phyloP scores from a whole-genome alignment of 2,329 filamentous ascomycete species.

The Colletotrichum theobromicola region DNA sequence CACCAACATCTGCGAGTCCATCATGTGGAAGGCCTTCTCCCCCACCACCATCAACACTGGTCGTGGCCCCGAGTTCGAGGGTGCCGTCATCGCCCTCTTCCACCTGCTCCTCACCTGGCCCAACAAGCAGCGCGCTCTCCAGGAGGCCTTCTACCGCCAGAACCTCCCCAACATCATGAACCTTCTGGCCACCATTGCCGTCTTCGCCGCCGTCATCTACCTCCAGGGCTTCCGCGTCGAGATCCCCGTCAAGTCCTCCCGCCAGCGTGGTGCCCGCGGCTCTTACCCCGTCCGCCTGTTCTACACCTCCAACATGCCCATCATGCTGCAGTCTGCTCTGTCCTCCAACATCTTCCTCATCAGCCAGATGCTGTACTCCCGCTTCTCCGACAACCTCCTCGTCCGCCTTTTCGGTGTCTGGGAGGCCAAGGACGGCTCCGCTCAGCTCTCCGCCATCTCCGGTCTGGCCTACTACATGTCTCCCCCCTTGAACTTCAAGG shows the following conservation, averaged over 20 bases:
- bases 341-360: slow-evolving; percentile 99
- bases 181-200: slow-evolving; percentile 86
- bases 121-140: slow-evolving; percentile 98
- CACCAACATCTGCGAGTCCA: slow-evolving; percentile 99
- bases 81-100: slow-evolving; percentile 96
- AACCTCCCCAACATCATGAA: slow-evolving; percentile 99
- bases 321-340: slow-evolving; percentile 98
- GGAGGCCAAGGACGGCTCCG: slow-evolving; percentile 95
- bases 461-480: slow-evolving; percentile 99
- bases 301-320: slow-evolving; percentile 99
- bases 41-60: slow-evolving; percentile 99
- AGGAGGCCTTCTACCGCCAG: slow-evolving; percentile 99
- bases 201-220: slow-evolving; percentile 99
- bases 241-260: slow-evolving; percentile 99
- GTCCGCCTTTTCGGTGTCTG: slow-evolving; percentile 97
- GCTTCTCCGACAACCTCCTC: slow-evolving; percentile 98
- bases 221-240: slow-evolving; percentile 99
- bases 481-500: slow-evolving; percentile 95
- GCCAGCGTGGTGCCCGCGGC: slow-evolving; percentile 97
- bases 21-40: slow-evolving; percentile 99
- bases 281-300: slow-evolving; percentile 98
- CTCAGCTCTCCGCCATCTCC: slow-evolving; percentile 91
- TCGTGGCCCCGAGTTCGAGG: slow-evolving; percentile 98
- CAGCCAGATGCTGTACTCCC: slow-evolving; percentile 98
- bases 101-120: slow-evolving; percentile 98